Evolutionary conservation across 441 rosid genomes (phyloP), one percentile per base, ranked within the genome.

Genomic region (Viola pubescens): DNA sequence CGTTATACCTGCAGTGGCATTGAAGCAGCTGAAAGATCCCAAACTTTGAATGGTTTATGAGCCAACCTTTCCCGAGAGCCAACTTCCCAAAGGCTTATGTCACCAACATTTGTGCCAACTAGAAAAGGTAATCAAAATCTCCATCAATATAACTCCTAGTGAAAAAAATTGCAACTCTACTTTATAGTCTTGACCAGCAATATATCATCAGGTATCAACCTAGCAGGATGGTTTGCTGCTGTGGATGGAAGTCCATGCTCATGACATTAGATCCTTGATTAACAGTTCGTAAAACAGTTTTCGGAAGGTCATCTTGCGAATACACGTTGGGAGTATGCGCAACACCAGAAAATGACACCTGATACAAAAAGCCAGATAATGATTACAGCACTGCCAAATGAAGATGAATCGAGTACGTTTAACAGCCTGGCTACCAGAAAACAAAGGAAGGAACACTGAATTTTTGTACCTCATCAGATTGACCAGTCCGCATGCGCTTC

Each of bases 201-300:
- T 16, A 60, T 41, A 37, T 40, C 14, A 47, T 54, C 54, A 66
- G 54, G n/a, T 9, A 66, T 41, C 11, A 54, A 89, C 97, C 89
- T 59, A 86, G 85, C 67, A 89, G 85, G 46, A 89, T 70, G 68
- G 79, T 83, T 67, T 84, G 94, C 54, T 85, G 88, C 62, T 80
- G 67, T 1, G 94, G 97, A 78, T 89, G 91, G 68, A 86, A 89
- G 69, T 86, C 94, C 94, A 89, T 84, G 80, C 88, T 86, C 80
- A 71, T 89, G 40, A 87, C 79, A 55, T 82, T 67, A 59, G 97
- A 84, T 52, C 89, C 84, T 76, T 89, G 89, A 67, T 60, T 82
- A 62, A 89, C 65, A 60, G 63, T 66, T 67, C 64, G 59, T 16
- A 75, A 60, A 42, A 81, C 85, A 61, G 66, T 76, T 80, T 80